Base-by-base conservation (phyloP, 768 basidiomycete genomes). In the Rickenella mellea region DNA sequence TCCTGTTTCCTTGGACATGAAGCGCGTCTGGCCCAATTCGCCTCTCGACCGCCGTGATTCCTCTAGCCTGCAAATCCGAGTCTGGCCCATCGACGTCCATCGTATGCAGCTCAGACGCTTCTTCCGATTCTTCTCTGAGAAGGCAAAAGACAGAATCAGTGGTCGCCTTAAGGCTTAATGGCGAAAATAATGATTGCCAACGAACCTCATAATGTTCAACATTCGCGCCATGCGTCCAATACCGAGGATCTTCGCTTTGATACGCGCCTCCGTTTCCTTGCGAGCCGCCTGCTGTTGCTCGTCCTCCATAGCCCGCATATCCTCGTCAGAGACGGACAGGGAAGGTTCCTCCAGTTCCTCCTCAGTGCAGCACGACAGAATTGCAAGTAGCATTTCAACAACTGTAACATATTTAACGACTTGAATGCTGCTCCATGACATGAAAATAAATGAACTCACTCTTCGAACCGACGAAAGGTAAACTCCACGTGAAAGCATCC, bases 401-500 rank as follows among this genome's bases (percentile, higher is more conserved):
- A 73, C 69, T 73, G n/a, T 6, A 3, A 35, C 9, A 12, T 6
- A 22, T 15, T 25, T 5, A 3, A 39, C 9, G n/a, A n/a, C n/a
- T n/a, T n/a, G n/a, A n/a, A n/a, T 25, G n/a, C 9, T 12, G 31
- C 39, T n/a, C 11, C 4, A 27, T 21, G 29, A 43, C n/a, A 5
- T 9, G n/a, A 39, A 21, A 8, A 36, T 39, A 10, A 15, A 9
- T 35, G 11, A 20, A 66, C 87, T 42, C 47, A 93, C 93, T 96
- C 68, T 98, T 98, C 49, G 89, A 81, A 40, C 92, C 93, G 4
- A 98, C 92, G 57, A 98, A 98, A 0, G 94, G 94, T 43, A 98
- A 59, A 71, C 85, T 89, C 94, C 93, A 98, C 9, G 92, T 94
- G 58, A 98, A 98, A 24, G 90, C 92, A 55, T 98, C 89, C 78